These are phyloP conservation scores for Pichiaceae sp. DNA, from an alignment of 1,139 yeast species.

Conservation along the genomic window DNA sequence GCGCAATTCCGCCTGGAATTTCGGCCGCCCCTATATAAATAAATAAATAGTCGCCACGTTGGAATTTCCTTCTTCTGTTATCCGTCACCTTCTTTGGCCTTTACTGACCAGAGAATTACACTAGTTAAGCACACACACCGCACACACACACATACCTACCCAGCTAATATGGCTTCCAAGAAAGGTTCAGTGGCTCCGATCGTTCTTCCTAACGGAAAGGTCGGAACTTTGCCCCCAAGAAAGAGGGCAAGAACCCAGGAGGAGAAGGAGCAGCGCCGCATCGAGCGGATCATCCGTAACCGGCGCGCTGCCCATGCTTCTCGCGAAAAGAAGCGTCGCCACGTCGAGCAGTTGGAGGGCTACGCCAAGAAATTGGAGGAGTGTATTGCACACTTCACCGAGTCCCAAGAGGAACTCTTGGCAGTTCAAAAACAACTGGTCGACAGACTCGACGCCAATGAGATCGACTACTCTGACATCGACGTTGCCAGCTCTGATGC, in stretches of 20 bases:
- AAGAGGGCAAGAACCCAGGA: slow-evolving; percentile 94
- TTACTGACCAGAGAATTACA: neutral
- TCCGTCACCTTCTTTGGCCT: neutral
- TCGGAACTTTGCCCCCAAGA: slow-evolving; percentile 67
- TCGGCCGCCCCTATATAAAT: neutral
- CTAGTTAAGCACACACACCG: neutral
- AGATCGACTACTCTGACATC: slow-evolving; percentile 13
- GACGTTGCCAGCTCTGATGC: slow-evolving; percentile 8
- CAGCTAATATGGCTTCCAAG: slow-evolving; percentile 3
- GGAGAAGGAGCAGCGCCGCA: slow-evolving; percentile 93
- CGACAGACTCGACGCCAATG: slow-evolving; percentile 13
- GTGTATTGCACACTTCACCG: slow-evolving; percentile 14
- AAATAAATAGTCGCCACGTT: neutral
- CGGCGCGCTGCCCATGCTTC: slow-evolving; percentile 97
- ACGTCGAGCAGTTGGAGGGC: slow-evolving; percentile 76
- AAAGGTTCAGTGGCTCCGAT: slow-evolving; percentile 2
- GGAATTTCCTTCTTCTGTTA: neutral
- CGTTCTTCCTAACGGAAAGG: slow-evolving; percentile 6
- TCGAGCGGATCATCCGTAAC: slow-evolving; percentile 86
- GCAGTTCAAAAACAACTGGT: slow-evolving; percentile 18
- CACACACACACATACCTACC: neutral
- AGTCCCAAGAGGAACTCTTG: slow-evolving; percentile 17
- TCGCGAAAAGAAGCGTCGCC: slow-evolving; percentile 90
- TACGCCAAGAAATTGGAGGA: slow-evolving; percentile 44
- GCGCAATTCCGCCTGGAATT: neutral